Conservation (phyloP, 805 yeast species). For the Candida caryicola region DNA sequence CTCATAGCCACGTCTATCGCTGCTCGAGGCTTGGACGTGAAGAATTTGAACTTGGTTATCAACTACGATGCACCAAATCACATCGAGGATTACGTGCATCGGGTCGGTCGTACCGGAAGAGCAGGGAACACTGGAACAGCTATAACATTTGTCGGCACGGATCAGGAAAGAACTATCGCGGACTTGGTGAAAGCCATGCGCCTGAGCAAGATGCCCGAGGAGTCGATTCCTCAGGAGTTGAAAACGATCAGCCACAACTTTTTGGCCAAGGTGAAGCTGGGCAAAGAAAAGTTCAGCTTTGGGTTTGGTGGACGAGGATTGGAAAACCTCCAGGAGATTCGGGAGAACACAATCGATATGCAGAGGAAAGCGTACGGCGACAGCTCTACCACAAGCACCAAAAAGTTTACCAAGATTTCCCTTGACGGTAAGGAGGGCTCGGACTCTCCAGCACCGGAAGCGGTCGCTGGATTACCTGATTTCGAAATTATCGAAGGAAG, state of each 20-base stretch:
- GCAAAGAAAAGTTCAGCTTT: constrained; percentile 58
- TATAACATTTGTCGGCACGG: constrained; percentile 58
- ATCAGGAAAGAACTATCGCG: constrained; percentile 60
- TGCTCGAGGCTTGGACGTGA: constrained; percentile 94
- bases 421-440: not conserved
- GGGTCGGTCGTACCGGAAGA: constrained; percentile 95
- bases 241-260: constrained; percentile 52
- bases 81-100: constrained; percentile 92
- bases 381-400: constrained; percentile 1
- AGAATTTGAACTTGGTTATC: constrained; percentile 73
- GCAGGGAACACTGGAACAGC: constrained; percentile 73
- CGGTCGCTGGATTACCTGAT: constrained; percentile 30
- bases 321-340: constrained; percentile 64
- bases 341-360: constrained; percentile 49
- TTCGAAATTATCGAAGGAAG: constrained; percentile 51
- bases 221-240: constrained; percentile 51
- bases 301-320: constrained; percentile 96
- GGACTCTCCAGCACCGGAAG: not conserved
- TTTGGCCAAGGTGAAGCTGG: constrained; percentile 58
- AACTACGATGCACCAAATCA: constrained; percentile 76
- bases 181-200: constrained; percentile 71
- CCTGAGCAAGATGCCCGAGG: constrained; percentile 44
- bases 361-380: constrained; percentile 50
- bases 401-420: constrained; percentile 2
- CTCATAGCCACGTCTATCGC: constrained; percentile 91